Conservation (phyloP, 2,329 filamentous ascomycete species). For the Nemania sp. region DNA sequence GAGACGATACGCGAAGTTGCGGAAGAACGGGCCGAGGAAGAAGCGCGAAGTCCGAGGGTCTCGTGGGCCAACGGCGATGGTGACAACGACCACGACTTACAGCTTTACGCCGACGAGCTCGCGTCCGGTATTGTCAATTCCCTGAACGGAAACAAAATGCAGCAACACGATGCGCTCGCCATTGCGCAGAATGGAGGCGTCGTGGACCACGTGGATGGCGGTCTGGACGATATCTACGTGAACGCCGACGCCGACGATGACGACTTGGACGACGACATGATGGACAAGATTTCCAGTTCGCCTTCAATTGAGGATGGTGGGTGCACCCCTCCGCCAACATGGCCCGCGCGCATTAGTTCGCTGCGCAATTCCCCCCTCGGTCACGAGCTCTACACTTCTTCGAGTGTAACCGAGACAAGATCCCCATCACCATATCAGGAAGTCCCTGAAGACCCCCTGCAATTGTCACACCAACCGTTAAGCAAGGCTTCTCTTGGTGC, state of each 20-base stretch:
- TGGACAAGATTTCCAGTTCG: conserved; percentile 98
- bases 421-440: conserved; percentile 50
- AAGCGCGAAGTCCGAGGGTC: conserved; percentile 64
- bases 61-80: conserved; percentile 52
- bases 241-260: conserved; percentile 70
- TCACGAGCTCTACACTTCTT: conserved; percentile 39
- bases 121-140: conserved; percentile 46
- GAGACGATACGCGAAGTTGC: conserved; percentile 79
- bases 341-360: conserved; percentile 51
- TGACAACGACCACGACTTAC: conserved; percentile 46
- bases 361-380: conserved; percentile 40
- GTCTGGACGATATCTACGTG: conserved; percentile 69
- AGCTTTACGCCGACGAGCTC: conserved; percentile 52
- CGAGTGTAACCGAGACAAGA: conserved; percentile 40
- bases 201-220: conserved; percentile 52
- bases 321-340: conserved; percentile 57
- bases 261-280: conserved; percentile 85
- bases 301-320: conserved; percentile 99
- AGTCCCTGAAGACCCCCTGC: conserved; percentile 40
- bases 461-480: conserved; percentile 34
- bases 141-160: conserved; percentile 46
- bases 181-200: conserved; percentile 64
- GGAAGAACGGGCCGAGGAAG: conserved; percentile 75
- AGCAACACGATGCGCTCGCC: conserved; percentile 61
- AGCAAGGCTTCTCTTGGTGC: conserved; percentile 41